A percentile compares a stretch with the other conserved stretches of the same genome.
Evolutionary conservation across 208 protist genomes (phyloP).

Genomic region (Naegleria lovaniensis): DNA sequence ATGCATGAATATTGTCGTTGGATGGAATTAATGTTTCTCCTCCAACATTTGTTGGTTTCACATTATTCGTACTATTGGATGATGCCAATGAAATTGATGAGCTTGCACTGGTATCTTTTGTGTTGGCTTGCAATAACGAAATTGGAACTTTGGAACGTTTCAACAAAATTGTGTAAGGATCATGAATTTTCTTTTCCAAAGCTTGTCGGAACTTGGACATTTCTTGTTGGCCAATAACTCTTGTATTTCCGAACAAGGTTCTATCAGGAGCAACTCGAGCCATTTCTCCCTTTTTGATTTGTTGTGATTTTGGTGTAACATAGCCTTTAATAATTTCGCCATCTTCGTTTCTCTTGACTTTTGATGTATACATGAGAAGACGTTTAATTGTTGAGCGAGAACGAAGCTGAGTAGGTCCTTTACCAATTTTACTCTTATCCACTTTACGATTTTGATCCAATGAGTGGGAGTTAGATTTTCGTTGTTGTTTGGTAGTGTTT

Average conservation of each 20-base stretch:
- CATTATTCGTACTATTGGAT: too few relatives aligned
- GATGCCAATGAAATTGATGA: constrained; percentile 21
- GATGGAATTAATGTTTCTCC: not conserved
- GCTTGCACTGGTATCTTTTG: not conserved
- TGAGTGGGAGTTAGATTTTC: not conserved
- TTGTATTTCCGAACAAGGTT: constrained; percentile 94
- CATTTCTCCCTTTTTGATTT: constrained; percentile 68
- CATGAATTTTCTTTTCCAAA: constrained; percentile 81
- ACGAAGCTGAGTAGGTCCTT: constrained; percentile 42
- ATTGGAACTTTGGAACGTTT: constrained; percentile 93
- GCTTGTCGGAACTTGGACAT: constrained; percentile 91
- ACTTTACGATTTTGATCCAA: not conserved
- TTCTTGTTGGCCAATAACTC: constrained; percentile 89
- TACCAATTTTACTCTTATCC: not conserved
- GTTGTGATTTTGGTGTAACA: constrained; percentile 70
- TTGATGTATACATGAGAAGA: constrained; percentile 75
- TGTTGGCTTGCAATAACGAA: constrained; percentile 77
- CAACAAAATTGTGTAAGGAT: constrained; percentile 95
- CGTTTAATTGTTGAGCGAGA: constrained; percentile 71
- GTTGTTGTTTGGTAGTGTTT: not conserved
- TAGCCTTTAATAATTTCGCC: constrained; percentile 79
- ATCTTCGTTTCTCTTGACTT: constrained; percentile 76
- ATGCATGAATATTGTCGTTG: constrained; percentile 3
- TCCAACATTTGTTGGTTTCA: not conserved
- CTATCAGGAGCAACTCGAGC: constrained; percentile 86